Conservation (phyloP, 2,329 filamentous ascomycete genomes). For the Westerdykella aurantiaca region DNA sequence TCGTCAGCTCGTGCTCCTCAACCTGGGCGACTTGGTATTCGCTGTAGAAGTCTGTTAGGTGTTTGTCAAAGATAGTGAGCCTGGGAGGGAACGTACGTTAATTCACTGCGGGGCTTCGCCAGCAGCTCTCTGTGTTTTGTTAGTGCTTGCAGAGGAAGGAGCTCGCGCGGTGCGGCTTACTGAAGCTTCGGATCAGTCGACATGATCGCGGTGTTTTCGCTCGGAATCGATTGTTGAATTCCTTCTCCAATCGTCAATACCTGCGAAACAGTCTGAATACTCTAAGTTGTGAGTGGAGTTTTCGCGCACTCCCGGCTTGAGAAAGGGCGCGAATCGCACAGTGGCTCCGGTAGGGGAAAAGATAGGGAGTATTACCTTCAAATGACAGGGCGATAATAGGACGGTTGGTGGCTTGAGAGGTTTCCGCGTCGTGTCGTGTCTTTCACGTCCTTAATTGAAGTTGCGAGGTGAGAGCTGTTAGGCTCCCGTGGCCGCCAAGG, state of each 20-base stretch:
- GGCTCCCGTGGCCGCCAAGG: too few species aligned
- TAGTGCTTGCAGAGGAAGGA: constrained; percentile 11
- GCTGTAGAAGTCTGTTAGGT: constrained; percentile 43
- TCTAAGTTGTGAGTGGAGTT: not conserved
- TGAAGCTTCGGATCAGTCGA: constrained; percentile 40
- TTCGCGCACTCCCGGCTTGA: not conserved
- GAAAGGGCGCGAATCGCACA: constrained; percentile 2
- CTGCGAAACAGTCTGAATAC: not conserved
- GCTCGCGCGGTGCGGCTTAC: constrained; percentile 21
- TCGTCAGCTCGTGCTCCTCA: constrained; percentile 73
- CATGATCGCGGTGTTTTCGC: constrained; percentile 20
- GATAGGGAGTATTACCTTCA: too few species aligned
- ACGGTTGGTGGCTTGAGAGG: too few species aligned
- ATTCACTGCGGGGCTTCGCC: constrained; percentile 79
- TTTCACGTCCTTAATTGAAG: too few species aligned
- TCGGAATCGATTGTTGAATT: constrained; percentile 7
- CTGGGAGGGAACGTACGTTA: constrained; percentile 62
- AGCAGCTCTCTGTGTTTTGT: constrained; percentile 67
- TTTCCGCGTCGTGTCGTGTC: too few species aligned
- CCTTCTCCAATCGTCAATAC: not conserved
- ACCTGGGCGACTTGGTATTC: constrained; percentile 85
- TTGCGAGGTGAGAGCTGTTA: too few species aligned
- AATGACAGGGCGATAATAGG: too few species aligned
- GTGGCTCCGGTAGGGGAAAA: not conserved
- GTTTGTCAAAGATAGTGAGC: constrained; percentile 1